Evolutionary conservation across 2,329 filamentous ascomycete species (phyloP).

Genomic region (Fusarium chlamydosporum): DNA sequence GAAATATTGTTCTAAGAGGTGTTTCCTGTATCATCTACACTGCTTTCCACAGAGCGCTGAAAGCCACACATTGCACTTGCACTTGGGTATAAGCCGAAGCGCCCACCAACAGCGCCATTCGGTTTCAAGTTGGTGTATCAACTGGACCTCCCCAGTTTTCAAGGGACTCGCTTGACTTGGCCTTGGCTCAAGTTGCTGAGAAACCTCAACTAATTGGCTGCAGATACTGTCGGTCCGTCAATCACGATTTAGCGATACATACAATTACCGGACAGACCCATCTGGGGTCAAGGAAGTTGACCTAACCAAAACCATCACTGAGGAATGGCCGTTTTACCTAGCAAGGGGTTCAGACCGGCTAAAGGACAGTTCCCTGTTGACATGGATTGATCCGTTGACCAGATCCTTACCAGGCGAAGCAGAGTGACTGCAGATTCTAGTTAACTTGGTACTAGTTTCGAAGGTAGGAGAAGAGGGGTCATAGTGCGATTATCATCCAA

Average conservation of each 20-base stretch:
- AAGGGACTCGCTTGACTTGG: slow-evolving; percentile 18
- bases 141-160: slow-evolving; percentile 32
- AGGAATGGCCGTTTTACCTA: slow-evolving; percentile 18
- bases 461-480: not conserved
- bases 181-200: slow-evolving; percentile 24
- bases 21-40: not conserved
- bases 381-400: slow-evolving; percentile 2
- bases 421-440: slow-evolving; percentile 4
- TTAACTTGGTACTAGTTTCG: not conserved
- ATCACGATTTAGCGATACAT: slow-evolving; percentile 8
- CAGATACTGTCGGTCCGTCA: slow-evolving; percentile 10
- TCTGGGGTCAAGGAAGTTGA: slow-evolving; percentile 5
- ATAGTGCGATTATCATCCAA: not conserved
- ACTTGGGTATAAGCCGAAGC: slow-evolving; percentile 21
- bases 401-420: slow-evolving; percentile 23
- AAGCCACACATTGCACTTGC: slow-evolving; percentile 21
- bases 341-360: slow-evolving; percentile 37
- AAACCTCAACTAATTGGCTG: slow-evolving; percentile 2
- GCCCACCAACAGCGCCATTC: slow-evolving; percentile 32
- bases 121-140: slow-evolving; percentile 40
- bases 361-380: slow-evolving; percentile 39
- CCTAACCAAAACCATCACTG: slow-evolving; percentile 12
- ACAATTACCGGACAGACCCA: slow-evolving; percentile 1
- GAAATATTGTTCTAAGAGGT: not conserved
- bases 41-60: slow-evolving; percentile 1